Base-by-base conservation (phyloP, 495 filamentous ascomycete genomes). In the Aspergillus wentii region DNA sequence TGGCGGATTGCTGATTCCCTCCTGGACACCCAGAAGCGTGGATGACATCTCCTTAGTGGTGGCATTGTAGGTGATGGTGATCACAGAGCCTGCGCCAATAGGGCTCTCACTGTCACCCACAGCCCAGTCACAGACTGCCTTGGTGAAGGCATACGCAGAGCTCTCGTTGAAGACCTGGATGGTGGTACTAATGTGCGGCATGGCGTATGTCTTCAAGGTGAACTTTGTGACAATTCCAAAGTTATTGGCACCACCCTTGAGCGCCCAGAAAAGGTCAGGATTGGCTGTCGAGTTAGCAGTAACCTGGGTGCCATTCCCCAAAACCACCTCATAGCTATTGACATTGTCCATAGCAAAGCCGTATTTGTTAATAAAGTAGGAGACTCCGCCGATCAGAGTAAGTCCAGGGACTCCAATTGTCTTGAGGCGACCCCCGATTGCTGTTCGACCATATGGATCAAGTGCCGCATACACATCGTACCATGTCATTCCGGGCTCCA, bases 241-340 rank as follows among this genome's bases (percentile, higher is more conserved):
- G 48, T 76, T 76, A 44, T 63, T 66, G 6, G 51, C 46, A 22
- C 74, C 75, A 17, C 75, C 75, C 30, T 72, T 71, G 5, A 78
- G 62, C 6, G 75, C 73, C 29, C 52, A 54, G 50, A 54, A 78
- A 16, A 79, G 48, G 29, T 77, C 71, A 1, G 52, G n/a, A 36
- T 74, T 59, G 5, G 28, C 19, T 5, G 20, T 11, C 11, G 17
- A 33, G 15, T 41, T 52, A 30, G 50, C 54, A 31, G 30, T 49
- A 14, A 38, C 38, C 28, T 38, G 14, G n/a, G 34, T 32, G 19
- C 54, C 54, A 16, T 57, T 52, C 20, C 51, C 54, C 8, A 64
- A 46, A 3, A 64, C 55, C 4, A 64, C 31, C 15, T 61, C 57
- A 23, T 61, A 64, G 30, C 28, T 45, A 17, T 49, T 17, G 8